Base-by-base conservation (phyloP, 2,329 filamentous ascomycete genomes). In the Teratosphaeria epicoccoides region DNA sequence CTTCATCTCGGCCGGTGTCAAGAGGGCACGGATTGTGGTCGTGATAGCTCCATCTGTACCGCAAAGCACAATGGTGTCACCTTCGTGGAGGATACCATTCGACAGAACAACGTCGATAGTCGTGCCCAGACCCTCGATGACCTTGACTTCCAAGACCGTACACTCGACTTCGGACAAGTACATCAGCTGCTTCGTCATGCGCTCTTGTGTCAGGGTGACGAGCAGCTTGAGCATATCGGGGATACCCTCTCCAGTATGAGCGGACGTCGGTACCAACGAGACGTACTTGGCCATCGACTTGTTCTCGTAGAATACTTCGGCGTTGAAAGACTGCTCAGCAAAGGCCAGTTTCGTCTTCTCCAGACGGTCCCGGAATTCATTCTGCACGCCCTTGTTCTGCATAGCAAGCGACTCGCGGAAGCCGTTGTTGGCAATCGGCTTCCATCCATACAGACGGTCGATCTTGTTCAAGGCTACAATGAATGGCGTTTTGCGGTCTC, bases 401-500 rank as follows among this genome's bases (percentile, higher is more conserved):
- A 94, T 78, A 40, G 82, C 81, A 68, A 98, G 76, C 72, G 85
- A 91, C 70, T 97, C 91, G 65, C 88, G 83, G 80, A 98, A 97
- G 54, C 93, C 93, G 68, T 98, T 98, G 80, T 98, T 95, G 65
- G 93, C 89, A 55, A 96, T 88, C 75, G 91, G 89, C 78, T 95
- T 95, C 93, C 94, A 98, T 68, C 88, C 89, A 68, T 96, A 98
- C 14, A 98, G 83, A 81, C 93, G 89, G 81, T 98, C 93, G 61
- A 98, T 97, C 78, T 98, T 98, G 84, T 98, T 98, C 66, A 98
- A 78, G 1, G 94, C 94, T 40, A 98, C 94, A 61, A 98, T 95
- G 75, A 98, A 98, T 4, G 93, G 93, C 22, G 93, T 98, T 73
- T 93, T 94, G 63, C 88, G 82, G 64, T 96, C 91, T 66, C 91